Conservation (phyloP, 108 stramenopile genomes). For the Discostella stelligeroides region DNA sequence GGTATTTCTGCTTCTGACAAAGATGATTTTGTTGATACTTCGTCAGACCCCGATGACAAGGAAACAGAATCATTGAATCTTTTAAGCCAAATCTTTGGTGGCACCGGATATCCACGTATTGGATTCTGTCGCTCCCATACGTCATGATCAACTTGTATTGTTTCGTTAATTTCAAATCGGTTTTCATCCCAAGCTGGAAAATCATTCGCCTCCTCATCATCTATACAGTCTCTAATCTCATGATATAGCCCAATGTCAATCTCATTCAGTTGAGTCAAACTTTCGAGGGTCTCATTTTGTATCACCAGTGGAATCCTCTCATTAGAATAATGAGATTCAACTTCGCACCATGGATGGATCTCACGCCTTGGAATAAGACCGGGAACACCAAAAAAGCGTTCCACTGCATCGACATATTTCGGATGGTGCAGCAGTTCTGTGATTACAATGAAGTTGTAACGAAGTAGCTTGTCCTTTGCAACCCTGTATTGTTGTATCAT, state of each 20-base stretch:
- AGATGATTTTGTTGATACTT: background rate
- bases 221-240: conserved; percentile 15
- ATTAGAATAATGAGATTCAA: conserved; percentile 25
- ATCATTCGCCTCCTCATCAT: conserved; percentile 8
- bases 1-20: background rate
- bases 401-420: conserved; percentile 23
- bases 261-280: conserved; percentile 22
- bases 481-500: conserved; percentile 21
- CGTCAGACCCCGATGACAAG: background rate
- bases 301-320: conserved; percentile 16
- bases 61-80: background rate
- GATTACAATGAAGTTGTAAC: conserved; percentile 38
- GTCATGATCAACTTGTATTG: conserved; percentile 11
- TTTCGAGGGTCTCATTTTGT: conserved; percentile 24
- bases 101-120: background rate
- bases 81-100: background rate
- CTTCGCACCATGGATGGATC: conserved; percentile 30
- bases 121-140: conserved; percentile 12
- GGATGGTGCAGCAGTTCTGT: conserved; percentile 28
- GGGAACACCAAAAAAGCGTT: conserved; percentile 37
- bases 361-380: conserved; percentile 9
- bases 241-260: conserved; percentile 34
- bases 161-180: conserved; percentile 15
- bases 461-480: conserved; percentile 14
- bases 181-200: conserved; percentile 31